Evolutionary conservation across 2,329 filamentous ascomycete genomes (phyloP), one percentile per base, ranked within the genome.

Genomic region (Plectosphaerella sp.): DNA sequence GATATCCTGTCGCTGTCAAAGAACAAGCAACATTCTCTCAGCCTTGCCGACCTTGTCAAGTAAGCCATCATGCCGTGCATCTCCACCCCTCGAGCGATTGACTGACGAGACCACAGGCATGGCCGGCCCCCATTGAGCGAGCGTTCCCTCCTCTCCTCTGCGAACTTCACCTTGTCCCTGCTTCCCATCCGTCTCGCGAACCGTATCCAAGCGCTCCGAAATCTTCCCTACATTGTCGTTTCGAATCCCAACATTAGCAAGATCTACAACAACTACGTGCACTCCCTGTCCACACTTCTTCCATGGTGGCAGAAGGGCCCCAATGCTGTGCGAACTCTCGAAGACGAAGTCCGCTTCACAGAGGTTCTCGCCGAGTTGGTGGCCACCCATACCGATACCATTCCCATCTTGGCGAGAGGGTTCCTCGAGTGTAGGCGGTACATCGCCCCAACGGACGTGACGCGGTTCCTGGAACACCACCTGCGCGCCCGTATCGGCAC

Each of bases 181-280:
- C 85, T 97, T 10, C 94, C 94, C 14, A 89, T 94, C 48, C 90
- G 94, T 37, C 85, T 99, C 24, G 94, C 94, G 24, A 91, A 95
- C 67, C 90, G 94, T 52, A 96, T 99, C 58, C 89, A 96, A 68
- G 91, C 91, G 43, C 78, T 99, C 16, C 87, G 92, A 57, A 96
- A 96, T 66, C 83, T 99, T 9, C 94, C 94, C 0, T 99, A 93
- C 70, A 97, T 99, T 58, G 93, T 99, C 51, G 94, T 99, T 24
- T 92, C 93, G n/a, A 97, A 99, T 67, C 90, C 91, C 1, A 91
- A 97, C 67, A 91, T 99, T 60, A 89, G 87, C 24, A 87, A 88
- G 62, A 99, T 99, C 58, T 96, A 97, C 76, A 86, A 89, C 70
- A 97, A 97, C 71, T 99, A 99, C 69, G 78, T 96, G 45, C 92